Percentiles rank a stretch among this genome's conserved stretches.
Evolutionary conservation across 2,329 filamentous ascomycete species (phyloP).

Genomic region (Leptographium procerum): DNA sequence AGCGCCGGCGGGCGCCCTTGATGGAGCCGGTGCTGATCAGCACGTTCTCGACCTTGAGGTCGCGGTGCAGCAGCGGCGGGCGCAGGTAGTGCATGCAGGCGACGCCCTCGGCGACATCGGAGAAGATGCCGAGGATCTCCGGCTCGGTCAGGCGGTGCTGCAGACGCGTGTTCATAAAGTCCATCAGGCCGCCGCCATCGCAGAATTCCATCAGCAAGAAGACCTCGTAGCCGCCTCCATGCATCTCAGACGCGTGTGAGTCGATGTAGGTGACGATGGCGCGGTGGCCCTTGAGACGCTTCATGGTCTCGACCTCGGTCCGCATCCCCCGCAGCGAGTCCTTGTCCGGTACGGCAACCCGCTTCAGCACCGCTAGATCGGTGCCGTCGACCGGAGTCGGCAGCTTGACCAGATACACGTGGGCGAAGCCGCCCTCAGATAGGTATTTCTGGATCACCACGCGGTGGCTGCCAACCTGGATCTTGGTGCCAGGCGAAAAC

Average conservation of each 20-base stretch:
- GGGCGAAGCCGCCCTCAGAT: slow-evolving; percentile 94
- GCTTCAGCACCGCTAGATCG: slow-evolving; percentile 77
- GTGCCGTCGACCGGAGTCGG: slow-evolving; percentile 65
- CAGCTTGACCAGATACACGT: slow-evolving; percentile 92
- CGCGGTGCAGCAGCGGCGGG: slow-evolving; percentile 81
- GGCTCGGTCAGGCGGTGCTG: slow-evolving; percentile 95
- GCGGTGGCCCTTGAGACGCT: slow-evolving; percentile 91
- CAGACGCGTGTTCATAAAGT: slow-evolving; percentile 98
- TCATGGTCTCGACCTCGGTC: slow-evolving; percentile 99
- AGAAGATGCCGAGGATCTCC: slow-evolving; percentile 94
- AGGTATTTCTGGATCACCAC: slow-evolving; percentile 95
- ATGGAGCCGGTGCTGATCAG: slow-evolving; percentile 54
- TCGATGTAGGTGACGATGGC: slow-evolving; percentile 98
- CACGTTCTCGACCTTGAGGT: slow-evolving; percentile 97
- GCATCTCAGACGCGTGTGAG: slow-evolving; percentile 89
- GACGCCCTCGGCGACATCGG: slow-evolving; percentile 88
- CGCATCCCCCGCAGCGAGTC: slow-evolving; percentile 90
- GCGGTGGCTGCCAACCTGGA: slow-evolving; percentile 85
- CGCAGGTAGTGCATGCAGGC: slow-evolving; percentile 99
- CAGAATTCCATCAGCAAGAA: slow-evolving; percentile 98
- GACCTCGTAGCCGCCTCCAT: slow-evolving; percentile 90
- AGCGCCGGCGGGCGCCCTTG: slow-evolving; percentile 42
- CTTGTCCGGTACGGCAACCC: slow-evolving; percentile 94
- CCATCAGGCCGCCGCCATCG: slow-evolving; percentile 86
- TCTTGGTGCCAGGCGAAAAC: slow-evolving; percentile 88